phyloP scores from a whole-genome alignment of 2,329 filamentous ascomycete genomes.

The Teratosphaeria zuluensis region DNA sequence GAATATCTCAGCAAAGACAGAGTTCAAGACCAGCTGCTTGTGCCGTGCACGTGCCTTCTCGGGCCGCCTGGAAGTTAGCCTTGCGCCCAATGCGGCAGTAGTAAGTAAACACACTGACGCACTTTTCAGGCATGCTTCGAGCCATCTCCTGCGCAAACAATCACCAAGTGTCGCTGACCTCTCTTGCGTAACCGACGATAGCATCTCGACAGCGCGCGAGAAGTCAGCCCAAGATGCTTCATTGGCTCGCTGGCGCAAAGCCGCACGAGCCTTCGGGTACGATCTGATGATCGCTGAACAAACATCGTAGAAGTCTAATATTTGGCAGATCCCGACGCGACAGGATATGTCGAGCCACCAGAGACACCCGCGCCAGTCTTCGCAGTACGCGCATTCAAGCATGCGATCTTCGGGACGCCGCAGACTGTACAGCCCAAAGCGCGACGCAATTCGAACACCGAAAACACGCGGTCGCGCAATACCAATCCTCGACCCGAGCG shows the following conservation, averaged over 20 bases:
- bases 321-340: conserved; percentile 24
- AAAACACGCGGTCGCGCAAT: conserved; percentile 12
- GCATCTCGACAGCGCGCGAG: neutral
- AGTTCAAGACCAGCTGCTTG: neutral
- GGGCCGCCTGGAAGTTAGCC: neutral
- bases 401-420: conserved; percentile 55
- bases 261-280: conserved; percentile 12
- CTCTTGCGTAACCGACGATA: neutral
- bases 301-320: neutral
- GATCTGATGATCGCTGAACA: neutral
- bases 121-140: neutral
- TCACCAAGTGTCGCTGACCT: neutral
- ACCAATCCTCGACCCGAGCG: conserved; percentile 8
- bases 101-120: neutral
- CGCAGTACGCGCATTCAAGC: conserved; percentile 57
- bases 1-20: too few relatives aligned
- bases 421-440: conserved; percentile 34
- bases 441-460: conserved; percentile 22
- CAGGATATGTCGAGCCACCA: conserved; percentile 44
- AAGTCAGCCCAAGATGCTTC: conserved; percentile 18
- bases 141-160: neutral
- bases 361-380: conserved; percentile 59
- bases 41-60: neutral
- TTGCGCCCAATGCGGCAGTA: neutral
- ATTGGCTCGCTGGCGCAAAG: conserved; percentile 25